Evolutionary conservation across 1,139 yeast genomes (phyloP), one percentile per base, ranked within the genome.

Genomic region (Yamadazyma friedrichii): DNA sequence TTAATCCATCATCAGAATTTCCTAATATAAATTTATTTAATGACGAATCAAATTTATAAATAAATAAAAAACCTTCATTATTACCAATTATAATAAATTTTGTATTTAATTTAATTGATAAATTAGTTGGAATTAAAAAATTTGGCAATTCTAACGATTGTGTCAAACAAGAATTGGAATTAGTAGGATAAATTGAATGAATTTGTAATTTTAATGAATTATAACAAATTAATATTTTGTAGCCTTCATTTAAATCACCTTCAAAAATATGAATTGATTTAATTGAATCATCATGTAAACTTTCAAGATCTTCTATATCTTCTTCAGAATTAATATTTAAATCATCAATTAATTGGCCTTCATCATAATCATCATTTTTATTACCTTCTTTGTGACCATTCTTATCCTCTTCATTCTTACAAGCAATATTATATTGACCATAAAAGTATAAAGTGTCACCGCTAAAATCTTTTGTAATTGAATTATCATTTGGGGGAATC

Each of bases 401-500:
- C 15, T 29, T 31, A n/a, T 13, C 6, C 3, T 32, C 22, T 13
- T 33, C 10, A 33, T n/a, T 12, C 16, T 5, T 8, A 15, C 5
- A 17, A 4, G 32, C 17, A 10, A 48, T 27, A 24, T 44, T 38
- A 31, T 49, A 58, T 32, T 50, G 58, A 10, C 47, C 43, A 32
- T 54, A 49, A 32, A 75, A 58, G 46, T 62, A 63, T 35, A 76
- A 46, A 1, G 73, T 61, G 35, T 65, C 70, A 17, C 62, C 63
- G 30, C 61, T 61, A 27, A 49, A 45, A 31, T 46, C 42, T 16
- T 28, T 39, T 1, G 44, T 9, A 4, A 33, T 30, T 6, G 41
- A 30, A 17, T 25, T 31, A 6, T 29, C 33, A 25, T 31, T 33
- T 3, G 58, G 58, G 4, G 68, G 70, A 2, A 52, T 35, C 81